Evolutionary conservation across 352 stramenopile genomes (phyloP), one percentile per base, ranked within the genome.

Genomic region (Pythium volutum): DNA sequence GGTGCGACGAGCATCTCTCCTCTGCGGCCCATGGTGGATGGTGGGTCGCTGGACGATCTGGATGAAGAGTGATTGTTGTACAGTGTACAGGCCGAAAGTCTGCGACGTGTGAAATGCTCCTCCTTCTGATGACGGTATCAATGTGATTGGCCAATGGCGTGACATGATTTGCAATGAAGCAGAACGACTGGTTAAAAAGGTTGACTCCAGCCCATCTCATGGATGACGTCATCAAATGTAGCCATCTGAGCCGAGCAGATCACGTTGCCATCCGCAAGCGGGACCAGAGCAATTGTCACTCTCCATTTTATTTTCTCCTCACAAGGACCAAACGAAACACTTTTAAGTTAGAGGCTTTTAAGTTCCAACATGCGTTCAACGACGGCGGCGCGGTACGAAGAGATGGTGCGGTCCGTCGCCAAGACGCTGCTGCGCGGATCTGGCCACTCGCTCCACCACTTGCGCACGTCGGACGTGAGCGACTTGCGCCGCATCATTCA

Each of bases 401-500:
- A 64, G 12, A 61, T 76, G 5, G 59, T 81, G 16, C 58, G 59
- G 3, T 36, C 59, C 0, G 45, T 82, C 14, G 71, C 71, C 3
- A 70, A 62, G 6, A 71, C 23, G 48, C 64, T 84, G n/a, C 69
- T 84, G 11, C 56, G 48, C 1, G 76, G 82, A 31, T 51, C 61
- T 3, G 71, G 71, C 4, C 66, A 84, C 57, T 74, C 69, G 33
- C 53, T 71, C 29, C 73, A 67, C 38, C 73, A 81, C 59, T 55
- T 81, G 20, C 62, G 62, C 14, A 69, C 76, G 43, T 67, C 71
- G 34, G 66, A 75, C 4, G 64, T 55, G 5, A 69, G 69, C 26
- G 74, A 81, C n/a, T 55, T 85, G 20, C 69, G 76, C 41, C 73
- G 80, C 41, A 72, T 85, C 23, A 66, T 85, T 48, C 74, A 85